phyloP scores from a whole-genome alignment of 306 rosid species.

The Quercus mongolica region DNA sequence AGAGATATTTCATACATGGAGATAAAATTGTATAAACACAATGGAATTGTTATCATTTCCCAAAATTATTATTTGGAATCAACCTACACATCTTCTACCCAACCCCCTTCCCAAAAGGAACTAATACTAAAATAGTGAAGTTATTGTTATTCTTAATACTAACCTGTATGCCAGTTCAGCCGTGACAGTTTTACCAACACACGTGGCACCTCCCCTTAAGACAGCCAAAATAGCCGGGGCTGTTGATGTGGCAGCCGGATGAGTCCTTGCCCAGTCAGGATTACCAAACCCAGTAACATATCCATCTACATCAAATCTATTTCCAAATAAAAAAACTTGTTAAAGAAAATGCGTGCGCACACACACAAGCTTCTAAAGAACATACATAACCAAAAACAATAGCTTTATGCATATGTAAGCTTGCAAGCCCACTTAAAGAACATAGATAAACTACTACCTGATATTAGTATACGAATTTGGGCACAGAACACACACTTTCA shows the following conservation, averaged over 20 bases:
- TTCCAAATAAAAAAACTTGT: not conserved
- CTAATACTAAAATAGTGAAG: not conserved
- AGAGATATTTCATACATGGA: not conserved
- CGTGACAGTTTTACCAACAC: constrained; percentile 84
- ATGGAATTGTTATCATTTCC: not conserved
- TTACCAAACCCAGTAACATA: constrained; percentile 78
- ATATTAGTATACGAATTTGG: not conserved
- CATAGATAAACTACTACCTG: no score
- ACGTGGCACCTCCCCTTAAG: constrained; percentile 72
- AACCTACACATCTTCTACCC: not conserved
- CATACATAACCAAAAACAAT: not conserved
- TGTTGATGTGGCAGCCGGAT: constrained; percentile 62
- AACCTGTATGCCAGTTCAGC: constrained; percentile 98
- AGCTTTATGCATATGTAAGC: not conserved
- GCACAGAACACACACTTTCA: not conserved
- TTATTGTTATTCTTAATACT: not conserved
- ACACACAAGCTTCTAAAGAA: not conserved
- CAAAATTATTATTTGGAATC: not conserved
- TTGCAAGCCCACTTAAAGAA: not conserved
- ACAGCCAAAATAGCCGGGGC: constrained; percentile 68
- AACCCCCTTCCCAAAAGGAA: not conserved
- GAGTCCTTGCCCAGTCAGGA: constrained; percentile 95
- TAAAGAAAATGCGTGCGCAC: not conserved
- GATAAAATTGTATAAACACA: not conserved
- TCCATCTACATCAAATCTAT: constrained; percentile 83